Conservation (phyloP, 495 filamentous ascomycete genomes). For the Neurospora africana region DNA sequence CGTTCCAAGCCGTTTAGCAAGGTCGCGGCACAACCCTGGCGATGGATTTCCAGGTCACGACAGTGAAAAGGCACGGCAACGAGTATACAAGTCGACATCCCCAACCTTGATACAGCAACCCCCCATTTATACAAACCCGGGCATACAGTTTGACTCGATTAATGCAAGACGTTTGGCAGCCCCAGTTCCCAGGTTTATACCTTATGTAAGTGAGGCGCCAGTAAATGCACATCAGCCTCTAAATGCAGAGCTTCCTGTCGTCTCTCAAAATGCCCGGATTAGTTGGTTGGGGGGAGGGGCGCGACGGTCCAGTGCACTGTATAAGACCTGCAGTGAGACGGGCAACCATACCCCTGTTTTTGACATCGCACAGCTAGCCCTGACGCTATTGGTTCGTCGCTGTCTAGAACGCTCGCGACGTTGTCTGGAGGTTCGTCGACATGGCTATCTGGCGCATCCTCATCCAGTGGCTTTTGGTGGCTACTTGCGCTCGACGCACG, state of each 20-base stretch:
- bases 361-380: slow-evolving; percentile 2
- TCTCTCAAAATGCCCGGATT: neutral
- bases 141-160: neutral
- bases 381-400: slow-evolving; percentile 17
- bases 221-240: neutral
- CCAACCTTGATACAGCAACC: neutral
- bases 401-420: slow-evolving; percentile 13
- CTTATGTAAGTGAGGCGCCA: neutral
- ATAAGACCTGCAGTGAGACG: slow-evolving; percentile 4
- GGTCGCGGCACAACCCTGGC: neutral
- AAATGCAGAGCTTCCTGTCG: neutral
- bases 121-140: neutral
- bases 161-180: neutral
- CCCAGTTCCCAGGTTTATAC: neutral
- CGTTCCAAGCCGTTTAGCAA: neutral
- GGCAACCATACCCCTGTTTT: slow-evolving; percentile 14
- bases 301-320: slow-evolving; percentile 1
- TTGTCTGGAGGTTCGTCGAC: slow-evolving; percentile 11
- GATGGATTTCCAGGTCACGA: neutral
- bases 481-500: neutral
- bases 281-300: neutral
- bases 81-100: neutral
- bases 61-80: neutral
- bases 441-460: slow-evolving; percentile 23
- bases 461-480: slow-evolving; percentile 14